Evolutionary conservation across 176 grass and related monocot species (phyloP).

Genomic region (Paspalum vaginatum): DNA sequence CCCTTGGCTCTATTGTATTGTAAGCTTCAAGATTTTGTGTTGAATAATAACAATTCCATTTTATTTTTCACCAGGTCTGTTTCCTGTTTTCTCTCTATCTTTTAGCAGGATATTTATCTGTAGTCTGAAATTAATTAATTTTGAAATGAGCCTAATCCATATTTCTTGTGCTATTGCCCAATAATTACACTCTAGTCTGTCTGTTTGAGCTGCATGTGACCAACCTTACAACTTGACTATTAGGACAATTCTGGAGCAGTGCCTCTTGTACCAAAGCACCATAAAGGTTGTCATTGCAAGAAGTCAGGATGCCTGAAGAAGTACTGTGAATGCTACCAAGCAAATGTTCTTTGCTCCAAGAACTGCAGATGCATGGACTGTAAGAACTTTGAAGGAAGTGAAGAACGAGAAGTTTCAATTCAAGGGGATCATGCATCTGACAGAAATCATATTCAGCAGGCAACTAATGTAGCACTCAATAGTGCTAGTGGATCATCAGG

Average conservation of each 20-base stretch:
- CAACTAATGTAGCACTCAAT: conserved; percentile 42
- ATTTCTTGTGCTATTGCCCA: not conserved
- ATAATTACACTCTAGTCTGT: conserved; percentile 2
- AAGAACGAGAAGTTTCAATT: conserved; percentile 59
- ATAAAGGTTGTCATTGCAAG: conserved; percentile 83
- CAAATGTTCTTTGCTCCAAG: conserved; percentile 79
- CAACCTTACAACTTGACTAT: conserved; percentile 22
- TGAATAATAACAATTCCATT: not conserved
- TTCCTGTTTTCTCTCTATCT: not conserved
- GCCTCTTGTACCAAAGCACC: conserved; percentile 62
- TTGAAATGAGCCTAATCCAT: not conserved
- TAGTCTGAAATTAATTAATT: not conserved
- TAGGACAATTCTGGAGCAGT: conserved; percentile 66
- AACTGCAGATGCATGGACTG: conserved; percentile 77
- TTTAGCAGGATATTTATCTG: conserved; percentile 11
- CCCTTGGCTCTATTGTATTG: conserved; percentile 1
- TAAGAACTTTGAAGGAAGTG: conserved; percentile 74
- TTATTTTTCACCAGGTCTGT: not conserved
- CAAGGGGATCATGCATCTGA: conserved; percentile 57
- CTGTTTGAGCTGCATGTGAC: conserved; percentile 24
- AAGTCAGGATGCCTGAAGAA: conserved; percentile 84
- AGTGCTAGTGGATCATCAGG: conserved; percentile 54
- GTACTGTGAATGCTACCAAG: conserved; percentile 86
- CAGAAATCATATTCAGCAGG: conserved; percentile 58
- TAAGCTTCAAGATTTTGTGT: not conserved